Percentiles rank a stretch among this genome's conserved stretches.
Evolutionary conservation across 495 filamentous ascomycete species (phyloP).

Genomic region (Aspergillus funiculosus): DNA sequence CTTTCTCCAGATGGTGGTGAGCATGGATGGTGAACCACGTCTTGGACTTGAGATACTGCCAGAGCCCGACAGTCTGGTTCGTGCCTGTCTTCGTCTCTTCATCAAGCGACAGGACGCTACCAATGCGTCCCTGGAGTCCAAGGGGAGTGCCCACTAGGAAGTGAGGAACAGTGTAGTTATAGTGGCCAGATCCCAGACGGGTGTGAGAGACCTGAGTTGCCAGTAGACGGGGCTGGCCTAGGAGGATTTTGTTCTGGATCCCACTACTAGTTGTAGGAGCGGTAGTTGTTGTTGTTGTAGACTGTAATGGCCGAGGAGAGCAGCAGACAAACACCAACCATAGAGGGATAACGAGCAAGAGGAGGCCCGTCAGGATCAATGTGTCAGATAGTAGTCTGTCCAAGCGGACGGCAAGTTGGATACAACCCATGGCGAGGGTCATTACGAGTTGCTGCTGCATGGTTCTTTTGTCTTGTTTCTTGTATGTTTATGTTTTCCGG

Average conservation of each 20-base stretch:
- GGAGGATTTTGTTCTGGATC: background rate
- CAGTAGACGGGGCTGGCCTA: slow-evolving; percentile 7
- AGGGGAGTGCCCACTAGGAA: slow-evolving; percentile 6
- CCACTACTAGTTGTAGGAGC: background rate
- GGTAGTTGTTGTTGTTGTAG: background rate
- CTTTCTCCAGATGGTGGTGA: slow-evolving; percentile 14
- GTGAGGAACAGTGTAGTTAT: slow-evolving; percentile 8
- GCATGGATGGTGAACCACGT: slow-evolving; percentile 21
- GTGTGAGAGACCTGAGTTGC: slow-evolving; percentile 7
- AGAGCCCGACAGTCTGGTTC: background rate
- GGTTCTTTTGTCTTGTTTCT: background rate
- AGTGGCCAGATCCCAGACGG: slow-evolving; percentile 1
- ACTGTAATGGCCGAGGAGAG: background rate
- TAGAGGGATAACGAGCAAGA: background rate
- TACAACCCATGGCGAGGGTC: slow-evolving; percentile 6
- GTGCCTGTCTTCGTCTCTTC: background rate
- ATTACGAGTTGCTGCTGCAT: slow-evolving; percentile 2
- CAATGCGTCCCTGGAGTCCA: slow-evolving; percentile 2
- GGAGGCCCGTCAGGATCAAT: background rate
- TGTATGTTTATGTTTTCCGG: too few species aligned
- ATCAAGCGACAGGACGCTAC: slow-evolving; percentile 4
- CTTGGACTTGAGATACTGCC: slow-evolving; percentile 3
- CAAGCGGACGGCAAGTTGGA: background rate
- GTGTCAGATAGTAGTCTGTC: background rate
- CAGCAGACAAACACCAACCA: slow-evolving; percentile 1